Conservation (phyloP, 169 alveolate genomes). For the Sarcocystis neurona region DNA sequence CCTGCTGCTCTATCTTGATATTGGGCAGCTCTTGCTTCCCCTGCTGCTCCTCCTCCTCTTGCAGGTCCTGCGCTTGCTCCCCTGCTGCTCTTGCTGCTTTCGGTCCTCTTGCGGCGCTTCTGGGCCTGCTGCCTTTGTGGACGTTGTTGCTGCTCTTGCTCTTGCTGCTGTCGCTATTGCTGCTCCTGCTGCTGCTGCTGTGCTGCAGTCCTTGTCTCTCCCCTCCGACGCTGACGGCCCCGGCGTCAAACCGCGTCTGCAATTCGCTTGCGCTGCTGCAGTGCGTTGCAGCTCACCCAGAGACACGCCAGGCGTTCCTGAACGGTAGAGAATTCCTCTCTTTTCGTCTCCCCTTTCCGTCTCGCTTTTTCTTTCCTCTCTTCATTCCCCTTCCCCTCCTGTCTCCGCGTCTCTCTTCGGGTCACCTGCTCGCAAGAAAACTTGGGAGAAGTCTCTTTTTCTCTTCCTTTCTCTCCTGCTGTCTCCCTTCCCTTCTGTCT, state of each 20-base stretch:
- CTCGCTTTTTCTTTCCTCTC: not conserved
- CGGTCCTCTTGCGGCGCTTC: not conserved
- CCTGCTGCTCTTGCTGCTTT: not conserved
- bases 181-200: not conserved
- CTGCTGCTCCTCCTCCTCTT: not conserved
- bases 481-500: not conserved
- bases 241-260: slow-evolving; percentile 95
- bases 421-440: no score
- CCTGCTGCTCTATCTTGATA: no score
- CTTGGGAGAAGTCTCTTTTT: not conserved
- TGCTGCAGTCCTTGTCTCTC: slow-evolving; percentile 76
- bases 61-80: not conserved
- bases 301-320: slow-evolving; percentile 94
- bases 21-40: no score
- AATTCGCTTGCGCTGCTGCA: slow-evolving; percentile 97
- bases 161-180: not conserved
- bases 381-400: not conserved
- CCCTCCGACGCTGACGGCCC: slow-evolving; percentile 92
- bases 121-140: not conserved
- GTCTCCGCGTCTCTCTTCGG: not conserved
- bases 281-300: slow-evolving; percentile 98
- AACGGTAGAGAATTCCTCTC: slow-evolving; percentile 75
- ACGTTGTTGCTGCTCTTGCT: not conserved
- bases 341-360: not conserved
- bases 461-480: not conserved